Percentiles rank a stretch among this genome's conserved stretches.
phyloP scores from a whole-genome alignment of 2,329 filamentous ascomycete species.

The Hyphodiscus sp. region DNA sequence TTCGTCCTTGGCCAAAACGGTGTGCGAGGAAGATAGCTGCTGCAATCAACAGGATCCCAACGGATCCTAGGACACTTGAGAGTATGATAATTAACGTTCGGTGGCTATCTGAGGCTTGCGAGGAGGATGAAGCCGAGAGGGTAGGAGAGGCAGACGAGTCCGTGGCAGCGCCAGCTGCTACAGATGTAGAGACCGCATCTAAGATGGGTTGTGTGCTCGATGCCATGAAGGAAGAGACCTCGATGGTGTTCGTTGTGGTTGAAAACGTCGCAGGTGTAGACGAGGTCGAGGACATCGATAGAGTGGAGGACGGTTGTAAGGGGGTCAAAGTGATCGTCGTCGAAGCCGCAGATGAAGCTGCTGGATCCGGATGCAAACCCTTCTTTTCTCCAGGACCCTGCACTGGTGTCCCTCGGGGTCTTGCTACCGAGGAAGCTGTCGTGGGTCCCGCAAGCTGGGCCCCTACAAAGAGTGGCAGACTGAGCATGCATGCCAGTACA shows the following conservation, averaged over 20 bases:
- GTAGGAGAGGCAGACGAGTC: slow-evolving; percentile 8
- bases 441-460: background rate
- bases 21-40: slow-evolving; percentile 16
- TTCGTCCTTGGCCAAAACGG: slow-evolving; percentile 23
- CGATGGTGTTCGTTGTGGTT: slow-evolving; percentile 12
- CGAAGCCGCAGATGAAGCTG: background rate
- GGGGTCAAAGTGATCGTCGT: slow-evolving; percentile 6
- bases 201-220: slow-evolving; percentile 1
- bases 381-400: background rate
- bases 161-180: background rate
- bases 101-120: slow-evolving; percentile 1
- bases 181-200: background rate
- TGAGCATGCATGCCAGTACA: slow-evolving; percentile 11
- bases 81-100: slow-evolving; percentile 23
- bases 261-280: background rate
- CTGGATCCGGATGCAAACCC: background rate
- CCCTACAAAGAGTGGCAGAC: slow-evolving; percentile 10
- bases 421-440: background rate
- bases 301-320: background rate
- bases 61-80: slow-evolving; percentile 21
- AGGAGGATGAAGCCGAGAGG: slow-evolving; percentile 9
- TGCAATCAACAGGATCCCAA: slow-evolving; percentile 21
- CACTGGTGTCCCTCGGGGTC: background rate
- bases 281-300: slow-evolving; percentile 5
- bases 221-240: slow-evolving; percentile 15